These are phyloP conservation scores for Pseudognaphalium luteoalbum DNA, from an alignment of 129 eudicot genomes.

Conservation along the genomic window DNA sequence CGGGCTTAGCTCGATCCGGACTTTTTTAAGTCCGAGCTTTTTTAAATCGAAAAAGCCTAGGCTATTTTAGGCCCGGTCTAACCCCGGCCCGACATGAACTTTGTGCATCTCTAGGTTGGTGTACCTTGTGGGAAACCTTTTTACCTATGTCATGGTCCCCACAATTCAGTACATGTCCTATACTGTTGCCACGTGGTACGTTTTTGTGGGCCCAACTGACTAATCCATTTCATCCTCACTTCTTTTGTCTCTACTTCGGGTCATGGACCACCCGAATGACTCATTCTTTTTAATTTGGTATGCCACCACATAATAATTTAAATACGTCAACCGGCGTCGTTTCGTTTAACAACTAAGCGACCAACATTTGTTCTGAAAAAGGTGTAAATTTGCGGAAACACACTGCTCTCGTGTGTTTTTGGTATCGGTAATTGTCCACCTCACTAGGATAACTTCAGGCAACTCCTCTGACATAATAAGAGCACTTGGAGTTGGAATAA, in stretches of 20 bases:
- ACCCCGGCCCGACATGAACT: no score
- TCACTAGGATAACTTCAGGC: no score
- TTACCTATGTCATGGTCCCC: conserved; percentile 42
- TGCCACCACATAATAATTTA: conserved; percentile 10
- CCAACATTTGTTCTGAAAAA: background rate
- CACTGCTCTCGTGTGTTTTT: no score
- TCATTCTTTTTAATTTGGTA: conserved; percentile 18
- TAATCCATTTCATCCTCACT: conserved; percentile 34
- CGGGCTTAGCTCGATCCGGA: no score
- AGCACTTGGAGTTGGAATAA: no score
- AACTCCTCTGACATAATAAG: no score
- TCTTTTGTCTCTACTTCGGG: conserved; percentile 36
- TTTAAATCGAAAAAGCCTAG: no score
- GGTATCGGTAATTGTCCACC: no score
- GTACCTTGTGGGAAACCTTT: conserved; percentile 24
- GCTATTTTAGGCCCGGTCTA: no score
- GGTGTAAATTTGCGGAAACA: no score
- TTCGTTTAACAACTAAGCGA: background rate
- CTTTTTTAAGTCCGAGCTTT: no score
- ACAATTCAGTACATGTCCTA: conserved; percentile 28
- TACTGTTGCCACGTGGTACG: conserved; percentile 31
- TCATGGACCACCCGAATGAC: conserved; percentile 9
- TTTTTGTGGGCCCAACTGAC: conserved; percentile 19
- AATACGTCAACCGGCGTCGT: background rate
- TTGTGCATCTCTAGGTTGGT: no score